A percentile compares a stretch with the other conserved stretches of the same genome.
phyloP scores from a whole-genome alignment of 1,284 basidiomycete species.

The Amylostereum areolatum region DNA sequence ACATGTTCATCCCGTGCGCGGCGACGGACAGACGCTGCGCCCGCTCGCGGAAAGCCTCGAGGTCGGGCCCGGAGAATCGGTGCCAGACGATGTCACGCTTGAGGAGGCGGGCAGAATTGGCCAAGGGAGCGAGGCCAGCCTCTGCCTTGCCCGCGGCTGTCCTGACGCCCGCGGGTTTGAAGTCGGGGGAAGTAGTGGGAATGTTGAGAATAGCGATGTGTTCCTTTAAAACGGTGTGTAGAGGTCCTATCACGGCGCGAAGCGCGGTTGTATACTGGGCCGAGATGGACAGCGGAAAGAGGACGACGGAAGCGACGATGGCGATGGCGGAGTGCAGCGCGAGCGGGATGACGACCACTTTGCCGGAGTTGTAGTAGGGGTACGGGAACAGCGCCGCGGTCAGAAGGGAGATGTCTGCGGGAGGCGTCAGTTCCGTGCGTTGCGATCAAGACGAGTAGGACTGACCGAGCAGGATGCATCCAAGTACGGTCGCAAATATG shows the following conservation, averaged over 20 bases:
- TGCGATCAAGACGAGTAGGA: background rate
- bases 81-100: conserved; percentile 60
- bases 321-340: conserved; percentile 56
- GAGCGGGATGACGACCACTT: conserved; percentile 53
- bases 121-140: conserved; percentile 45
- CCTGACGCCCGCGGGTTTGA: conserved; percentile 32
- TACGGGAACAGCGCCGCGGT: conserved; percentile 62
- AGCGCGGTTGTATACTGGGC: conserved; percentile 54
- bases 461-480: conserved; percentile 50
- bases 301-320: conserved; percentile 43
- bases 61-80: conserved; percentile 59
- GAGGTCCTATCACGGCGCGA: conserved; percentile 44
- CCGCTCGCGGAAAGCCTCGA: conserved; percentile 45
- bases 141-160: conserved; percentile 45
- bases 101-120: conserved; percentile 50
- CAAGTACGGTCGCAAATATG: conserved; percentile 51
- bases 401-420: conserved; percentile 52
- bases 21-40: conserved; percentile 49
- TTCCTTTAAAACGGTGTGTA: conserved; percentile 39
- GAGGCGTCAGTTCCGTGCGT: background rate
- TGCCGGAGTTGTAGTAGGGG: conserved; percentile 53
- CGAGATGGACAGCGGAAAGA: conserved; percentile 69
- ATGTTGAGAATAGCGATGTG: conserved; percentile 44
- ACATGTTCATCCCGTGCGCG: conserved; percentile 60
- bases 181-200: conserved; percentile 39